These are phyloP conservation scores for Lentinula raphanica DNA, from an alignment of 768 basidiomycete species.

Conservation along the genomic window DNA sequence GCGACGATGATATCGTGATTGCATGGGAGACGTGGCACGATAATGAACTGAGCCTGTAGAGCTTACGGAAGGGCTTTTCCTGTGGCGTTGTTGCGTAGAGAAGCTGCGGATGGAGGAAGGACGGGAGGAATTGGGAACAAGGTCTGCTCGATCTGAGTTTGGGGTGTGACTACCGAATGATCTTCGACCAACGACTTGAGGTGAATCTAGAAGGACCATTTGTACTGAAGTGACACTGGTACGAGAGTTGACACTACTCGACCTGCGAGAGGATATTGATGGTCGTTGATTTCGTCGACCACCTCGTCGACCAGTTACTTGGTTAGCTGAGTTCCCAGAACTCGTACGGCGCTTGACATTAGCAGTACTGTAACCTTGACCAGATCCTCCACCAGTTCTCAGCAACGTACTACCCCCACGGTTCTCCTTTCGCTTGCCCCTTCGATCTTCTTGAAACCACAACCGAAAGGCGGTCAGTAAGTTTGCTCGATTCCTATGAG, in stretches of 20 bases:
- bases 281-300: constrained; percentile 62
- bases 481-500: constrained; percentile 67
- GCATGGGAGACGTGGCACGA: constrained; percentile 74
- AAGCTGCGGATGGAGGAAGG: constrained; percentile 86
- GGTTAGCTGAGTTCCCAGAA: constrained; percentile 13
- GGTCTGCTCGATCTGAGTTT: constrained; percentile 73
- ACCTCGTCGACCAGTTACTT: constrained; percentile 22
- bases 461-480: constrained; percentile 79
- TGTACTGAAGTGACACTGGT: constrained; percentile 49
- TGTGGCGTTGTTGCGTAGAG: constrained; percentile 56
- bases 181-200: constrained; percentile 53
- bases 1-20: constrained; percentile 68
- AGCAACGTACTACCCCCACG: constrained; percentile 17
- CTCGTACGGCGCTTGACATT: constrained; percentile 50
- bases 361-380: constrained; percentile 20
- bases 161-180: constrained; percentile 82
- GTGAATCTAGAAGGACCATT: constrained; percentile 53
- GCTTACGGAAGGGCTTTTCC: constrained; percentile 72
- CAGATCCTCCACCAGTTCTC: constrained; percentile 3
- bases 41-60: constrained; percentile 65
- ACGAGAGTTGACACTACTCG: constrained; percentile 88
- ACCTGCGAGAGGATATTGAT: constrained; percentile 76
- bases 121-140: constrained; percentile 49
- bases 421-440: constrained; percentile 75
- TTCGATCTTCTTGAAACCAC: constrained; percentile 91